phyloP scores from a whole-genome alignment of 2,329 filamentous ascomycete species.

The Clonostachys sp. region DNA sequence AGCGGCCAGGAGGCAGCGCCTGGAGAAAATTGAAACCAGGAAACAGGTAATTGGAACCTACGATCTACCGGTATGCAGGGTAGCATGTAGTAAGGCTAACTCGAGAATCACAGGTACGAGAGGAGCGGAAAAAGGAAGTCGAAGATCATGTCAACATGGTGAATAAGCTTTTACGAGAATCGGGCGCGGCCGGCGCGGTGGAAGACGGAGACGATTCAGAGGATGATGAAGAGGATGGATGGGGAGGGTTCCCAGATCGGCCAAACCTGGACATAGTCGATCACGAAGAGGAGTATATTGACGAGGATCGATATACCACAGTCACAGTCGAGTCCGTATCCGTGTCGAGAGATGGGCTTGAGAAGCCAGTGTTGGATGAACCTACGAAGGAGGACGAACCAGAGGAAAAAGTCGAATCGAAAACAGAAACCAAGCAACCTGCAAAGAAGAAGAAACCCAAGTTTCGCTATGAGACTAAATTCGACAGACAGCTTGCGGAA shows the following conservation, averaged over 20 bases:
- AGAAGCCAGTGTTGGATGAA: slow-evolving; percentile 37
- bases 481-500: slow-evolving; percentile 70
- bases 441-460: slow-evolving; percentile 80
- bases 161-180: slow-evolving; percentile 62
- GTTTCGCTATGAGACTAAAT: slow-evolving; percentile 88
- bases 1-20: slow-evolving; percentile 69
- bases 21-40: slow-evolving; percentile 70
- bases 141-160: slow-evolving; percentile 78
- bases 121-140: slow-evolving; percentile 77
- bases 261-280: slow-evolving; percentile 53
- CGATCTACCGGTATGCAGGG: background rate
- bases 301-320: slow-evolving; percentile 93
- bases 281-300: slow-evolving; percentile 89
- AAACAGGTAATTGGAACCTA: slow-evolving; percentile 59
- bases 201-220: slow-evolving; percentile 36
- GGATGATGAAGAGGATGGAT: slow-evolving; percentile 43
- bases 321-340: slow-evolving; percentile 90
- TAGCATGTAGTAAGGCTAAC: background rate
- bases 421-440: slow-evolving; percentile 12
- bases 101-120: slow-evolving; percentile 58
- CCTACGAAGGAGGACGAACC: slow-evolving; percentile 9
- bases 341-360: slow-evolving; percentile 69
- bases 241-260: slow-evolving; percentile 60
- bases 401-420: slow-evolving; percentile 22
- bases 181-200: slow-evolving; percentile 35